Percentiles rank a stretch among this genome's conserved stretches.
Conservation (phyloP, 257 asterid species). For the Solanum bukasovii region DNA sequence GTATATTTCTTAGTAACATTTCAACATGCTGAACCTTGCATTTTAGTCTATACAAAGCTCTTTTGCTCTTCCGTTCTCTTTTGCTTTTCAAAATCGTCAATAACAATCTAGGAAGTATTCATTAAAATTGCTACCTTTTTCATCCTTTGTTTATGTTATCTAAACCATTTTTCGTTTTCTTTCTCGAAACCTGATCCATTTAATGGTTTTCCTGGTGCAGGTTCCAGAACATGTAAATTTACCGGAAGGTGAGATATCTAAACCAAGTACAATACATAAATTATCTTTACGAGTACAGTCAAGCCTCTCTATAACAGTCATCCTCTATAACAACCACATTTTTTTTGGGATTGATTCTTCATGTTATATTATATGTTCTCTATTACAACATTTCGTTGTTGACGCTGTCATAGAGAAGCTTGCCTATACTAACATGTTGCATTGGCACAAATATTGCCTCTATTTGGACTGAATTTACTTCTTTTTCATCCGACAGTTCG, state of each 20-base stretch:
- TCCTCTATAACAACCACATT: not conserved
- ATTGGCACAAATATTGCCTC: not conserved
- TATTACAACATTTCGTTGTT: not conserved
- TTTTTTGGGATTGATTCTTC: not conserved
- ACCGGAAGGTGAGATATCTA: constrained; percentile 55
- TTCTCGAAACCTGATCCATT: not conserved
- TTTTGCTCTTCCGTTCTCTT: not conserved
- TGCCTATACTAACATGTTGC: not conserved
- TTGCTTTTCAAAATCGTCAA: not conserved
- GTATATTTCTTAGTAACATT: not conserved
- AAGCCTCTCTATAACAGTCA: not conserved
- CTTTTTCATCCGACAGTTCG: constrained; percentile 27
- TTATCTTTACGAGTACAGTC: not conserved
- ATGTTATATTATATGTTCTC: not conserved
- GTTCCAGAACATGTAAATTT: constrained; percentile 72
- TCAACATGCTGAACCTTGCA: not conserved
- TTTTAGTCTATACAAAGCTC: not conserved
- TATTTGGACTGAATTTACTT: not conserved
- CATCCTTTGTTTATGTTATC: not conserved
- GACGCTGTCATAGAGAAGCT: not conserved
- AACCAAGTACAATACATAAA: not conserved
- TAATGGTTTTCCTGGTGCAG: constrained; percentile 26
- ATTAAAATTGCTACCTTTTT: not conserved
- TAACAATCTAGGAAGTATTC: not conserved
- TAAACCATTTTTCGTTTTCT: not conserved